These are phyloP conservation scores for Lodderomyces pseudojiufengensis DNA, from an alignment of 1,139 yeast genomes.

Conservation along the genomic window DNA sequence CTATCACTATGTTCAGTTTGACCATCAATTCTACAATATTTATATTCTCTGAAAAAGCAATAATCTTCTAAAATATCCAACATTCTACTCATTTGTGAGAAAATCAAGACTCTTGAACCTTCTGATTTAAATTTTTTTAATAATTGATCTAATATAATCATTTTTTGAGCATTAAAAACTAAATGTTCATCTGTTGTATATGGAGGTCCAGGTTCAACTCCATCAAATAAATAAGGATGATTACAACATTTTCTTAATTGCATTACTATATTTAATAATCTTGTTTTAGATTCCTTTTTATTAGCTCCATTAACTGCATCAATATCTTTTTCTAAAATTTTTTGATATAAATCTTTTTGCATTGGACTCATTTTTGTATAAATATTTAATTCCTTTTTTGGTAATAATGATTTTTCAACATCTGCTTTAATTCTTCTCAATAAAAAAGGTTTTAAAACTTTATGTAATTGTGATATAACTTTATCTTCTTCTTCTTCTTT, in stretches of 20 bases:
- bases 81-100: slow-evolving; percentile 80
- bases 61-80: slow-evolving; percentile 78
- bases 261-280: slow-evolving; percentile 76
- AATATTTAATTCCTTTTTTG: slow-evolving; percentile 69
- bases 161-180: slow-evolving; percentile 66
- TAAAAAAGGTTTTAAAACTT: slow-evolving; percentile 75
- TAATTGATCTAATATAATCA: slow-evolving; percentile 67
- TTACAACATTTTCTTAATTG: slow-evolving; percentile 81
- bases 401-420: slow-evolving; percentile 72
- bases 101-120: slow-evolving; percentile 73
- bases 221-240: slow-evolving; percentile 79
- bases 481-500: slow-evolving; percentile 36
- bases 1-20: slow-evolving; percentile 77
- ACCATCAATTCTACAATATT: slow-evolving; percentile 78
- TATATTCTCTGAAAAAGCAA: slow-evolving; percentile 61
- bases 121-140: slow-evolving; percentile 59
- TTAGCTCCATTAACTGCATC: slow-evolving; percentile 82
- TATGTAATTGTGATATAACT: slow-evolving; percentile 83
- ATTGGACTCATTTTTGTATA: slow-evolving; percentile 72
- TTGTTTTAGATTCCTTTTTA: slow-evolving; percentile 69
- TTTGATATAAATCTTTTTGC: slow-evolving; percentile 76
- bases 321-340: slow-evolving; percentile 70
- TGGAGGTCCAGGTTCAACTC: slow-evolving; percentile 88
- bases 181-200: slow-evolving; percentile 80
- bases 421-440: slow-evolving; percentile 74